A percentile compares a stretch with the other conserved stretches of the same genome.
Conservation (phyloP, 257 asterid species). For the Solanum paucissectum region DNA sequence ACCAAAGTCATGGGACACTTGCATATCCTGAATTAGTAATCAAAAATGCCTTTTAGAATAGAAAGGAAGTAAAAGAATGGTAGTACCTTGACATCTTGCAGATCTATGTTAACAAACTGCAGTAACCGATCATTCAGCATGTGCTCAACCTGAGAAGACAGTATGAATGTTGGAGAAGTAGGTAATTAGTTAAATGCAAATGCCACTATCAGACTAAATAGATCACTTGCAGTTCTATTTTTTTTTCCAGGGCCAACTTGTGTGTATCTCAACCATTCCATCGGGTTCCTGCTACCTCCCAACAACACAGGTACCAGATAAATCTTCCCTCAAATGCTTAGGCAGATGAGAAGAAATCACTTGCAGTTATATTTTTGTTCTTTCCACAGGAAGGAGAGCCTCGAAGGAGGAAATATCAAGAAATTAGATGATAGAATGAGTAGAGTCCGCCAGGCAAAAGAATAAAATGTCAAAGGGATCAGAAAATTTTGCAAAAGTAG, state of each 20-base stretch:
- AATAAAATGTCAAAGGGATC: background rate
- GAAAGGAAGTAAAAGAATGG: slow-evolving; percentile 1
- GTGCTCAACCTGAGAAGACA: slow-evolving; percentile 75
- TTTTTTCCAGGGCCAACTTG: background rate
- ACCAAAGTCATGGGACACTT: background rate
- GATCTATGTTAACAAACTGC: slow-evolving; percentile 88
- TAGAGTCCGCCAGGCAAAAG: background rate
- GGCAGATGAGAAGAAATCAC: background rate
- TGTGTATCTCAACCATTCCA: background rate
- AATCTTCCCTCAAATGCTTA: background rate
- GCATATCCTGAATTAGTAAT: background rate
- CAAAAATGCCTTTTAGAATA: background rate
- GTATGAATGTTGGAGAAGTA: slow-evolving; percentile 4
- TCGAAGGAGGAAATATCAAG: background rate
- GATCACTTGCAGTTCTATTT: background rate
- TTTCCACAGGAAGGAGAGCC: background rate
- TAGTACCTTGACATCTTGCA: slow-evolving; percentile 95
- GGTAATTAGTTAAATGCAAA: background rate
- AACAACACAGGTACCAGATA: background rate
- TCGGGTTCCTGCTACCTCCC: background rate
- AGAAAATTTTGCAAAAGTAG: background rate
- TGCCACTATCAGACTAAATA: background rate
- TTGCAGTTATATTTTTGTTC: background rate
- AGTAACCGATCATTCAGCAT: slow-evolving; percentile 81
- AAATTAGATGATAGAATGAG: background rate